Evolutionary conservation across 140 eudicot genomes (phyloP), one percentile per base, ranked within the genome.

Genomic region (Stevia rebaudiana): DNA sequence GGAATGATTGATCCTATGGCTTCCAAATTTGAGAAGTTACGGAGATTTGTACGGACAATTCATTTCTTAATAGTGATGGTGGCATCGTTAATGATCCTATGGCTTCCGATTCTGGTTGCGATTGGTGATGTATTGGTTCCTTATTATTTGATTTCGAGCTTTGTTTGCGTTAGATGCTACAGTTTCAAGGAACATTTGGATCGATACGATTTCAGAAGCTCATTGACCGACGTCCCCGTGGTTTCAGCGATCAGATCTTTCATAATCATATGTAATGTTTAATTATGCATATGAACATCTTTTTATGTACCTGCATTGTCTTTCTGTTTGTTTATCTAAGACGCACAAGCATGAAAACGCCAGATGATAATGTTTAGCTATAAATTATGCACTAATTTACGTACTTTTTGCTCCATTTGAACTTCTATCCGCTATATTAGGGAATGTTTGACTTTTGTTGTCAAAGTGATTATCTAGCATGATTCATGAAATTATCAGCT

Each of bases 201-300:
- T 30, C 77, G 90, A 68, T 92, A 92, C 49, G 82, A 72, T 33
- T 92, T 92, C 80, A 81, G 76, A 81, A 85, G 78, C 69, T 92
- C 98, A 12, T 82, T 92, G 78, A 72, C 63, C 40, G 98, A 92
- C 63, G 83, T 92, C 61, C 96, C 98, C n/a, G 73, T 92, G 0
- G 94, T 88, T 63, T 92, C 98, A 11, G 63, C 81, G 25, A 41
- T 83, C 76, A 83, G 98, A 83, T 92, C 98, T 66, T 75, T 92
- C 77, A 71, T 92, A 1, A 88, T 92, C 65, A 77, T 78, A 46
- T 77, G 98, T 92, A 92, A 6, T 35, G 12, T 8, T 30, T 36
- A 6, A 13, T 10, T 19, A 52, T 52, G 13, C 15, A 24, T 9
- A 17, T 6, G 13, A 42, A 37, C 11, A 18, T 6, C 31, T 17